phyloP scores from a whole-genome alignment of 768 basidiomycete genomes.

The Auriscalpium vulgare region DNA sequence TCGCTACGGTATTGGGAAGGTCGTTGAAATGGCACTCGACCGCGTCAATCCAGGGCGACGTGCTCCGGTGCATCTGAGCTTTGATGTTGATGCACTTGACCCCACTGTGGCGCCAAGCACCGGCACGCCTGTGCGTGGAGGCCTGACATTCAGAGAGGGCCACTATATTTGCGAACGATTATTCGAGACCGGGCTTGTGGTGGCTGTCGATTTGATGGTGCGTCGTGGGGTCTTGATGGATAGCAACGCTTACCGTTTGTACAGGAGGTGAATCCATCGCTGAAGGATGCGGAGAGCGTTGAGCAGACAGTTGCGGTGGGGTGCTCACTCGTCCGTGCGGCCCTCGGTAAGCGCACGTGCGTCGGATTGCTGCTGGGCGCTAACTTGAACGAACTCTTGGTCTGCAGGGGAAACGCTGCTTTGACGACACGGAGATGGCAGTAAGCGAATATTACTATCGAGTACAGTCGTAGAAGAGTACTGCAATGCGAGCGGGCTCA shows the following conservation, averaged over 20 bases:
- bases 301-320: slow-evolving; percentile 87
- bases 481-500: too few species aligned
- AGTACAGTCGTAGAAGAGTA: too few species aligned
- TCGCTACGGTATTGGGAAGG: slow-evolving; percentile 84
- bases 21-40: slow-evolving; percentile 95
- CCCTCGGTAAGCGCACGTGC: slow-evolving; percentile 51
- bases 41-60: slow-evolving; percentile 82
- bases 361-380: background rate
- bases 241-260: slow-evolving; percentile 1
- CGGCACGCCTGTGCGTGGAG: slow-evolving; percentile 90
- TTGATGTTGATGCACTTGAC: slow-evolving; percentile 94
- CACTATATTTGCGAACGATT: slow-evolving; percentile 95
- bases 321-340: slow-evolving; percentile 76
- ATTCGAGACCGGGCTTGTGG: slow-evolving; percentile 86
- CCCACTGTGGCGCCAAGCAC: slow-evolving; percentile 95
- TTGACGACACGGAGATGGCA: slow-evolving; percentile 3
- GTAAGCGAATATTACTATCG: background rate
- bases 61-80: slow-evolving; percentile 88
- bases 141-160: slow-evolving; percentile 95
- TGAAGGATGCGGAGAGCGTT: slow-evolving; percentile 67
- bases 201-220: slow-evolving; percentile 92
- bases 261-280: slow-evolving; percentile 95
- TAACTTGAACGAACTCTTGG: background rate
- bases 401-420: slow-evolving; percentile 21
- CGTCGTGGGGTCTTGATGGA: slow-evolving; percentile 16